Evolutionary conservation across 2,329 filamentous ascomycete species (phyloP).

Genomic region (Fulvia fulva): DNA sequence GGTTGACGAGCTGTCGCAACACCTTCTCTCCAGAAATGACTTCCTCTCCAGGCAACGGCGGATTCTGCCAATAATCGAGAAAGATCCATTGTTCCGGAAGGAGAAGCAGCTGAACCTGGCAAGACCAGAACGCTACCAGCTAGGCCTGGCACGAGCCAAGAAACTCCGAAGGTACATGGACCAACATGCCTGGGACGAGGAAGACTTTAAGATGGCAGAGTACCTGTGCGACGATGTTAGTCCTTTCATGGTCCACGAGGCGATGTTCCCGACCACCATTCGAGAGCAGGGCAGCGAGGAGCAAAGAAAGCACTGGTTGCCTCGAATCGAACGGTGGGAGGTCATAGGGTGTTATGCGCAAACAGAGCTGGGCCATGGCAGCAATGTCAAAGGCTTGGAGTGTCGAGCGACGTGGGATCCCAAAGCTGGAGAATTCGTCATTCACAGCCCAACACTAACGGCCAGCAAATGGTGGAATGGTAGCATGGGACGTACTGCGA

Average conservation of each 20-base stretch:
- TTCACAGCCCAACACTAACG: conserved; percentile 51
- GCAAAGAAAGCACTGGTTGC: conserved; percentile 49
- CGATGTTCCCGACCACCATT: conserved; percentile 52
- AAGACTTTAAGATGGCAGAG: conserved; percentile 50
- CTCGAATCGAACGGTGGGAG: conserved; percentile 47
- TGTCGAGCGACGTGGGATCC: conserved; percentile 47
- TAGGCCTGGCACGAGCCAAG: conserved; percentile 52
- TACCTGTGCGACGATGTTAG: conserved; percentile 53
- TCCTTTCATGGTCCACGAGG: conserved; percentile 50
- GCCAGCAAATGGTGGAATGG: conserved; percentile 56
- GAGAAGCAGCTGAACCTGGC: conserved; percentile 49
- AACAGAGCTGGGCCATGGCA: conserved; percentile 51
- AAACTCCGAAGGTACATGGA: conserved; percentile 45
- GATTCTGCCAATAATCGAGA: conserved; percentile 43
- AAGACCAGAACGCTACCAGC: conserved; percentile 49
- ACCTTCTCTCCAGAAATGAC: conserved; percentile 45
- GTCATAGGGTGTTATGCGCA: conserved; percentile 52
- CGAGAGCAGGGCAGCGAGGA: conserved; percentile 48
- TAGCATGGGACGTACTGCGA: conserved; percentile 51
- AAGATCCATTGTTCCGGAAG: conserved; percentile 50
- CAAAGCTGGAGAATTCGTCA: conserved; percentile 43
- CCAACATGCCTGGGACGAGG: conserved; percentile 46
- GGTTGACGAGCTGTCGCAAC: conserved; percentile 43
- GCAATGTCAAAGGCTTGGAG: conserved; percentile 50
- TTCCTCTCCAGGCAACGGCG: conserved; percentile 48